Conservation (phyloP, 2,329 filamentous ascomycete species). For the Xylaria polymorpha region DNA sequence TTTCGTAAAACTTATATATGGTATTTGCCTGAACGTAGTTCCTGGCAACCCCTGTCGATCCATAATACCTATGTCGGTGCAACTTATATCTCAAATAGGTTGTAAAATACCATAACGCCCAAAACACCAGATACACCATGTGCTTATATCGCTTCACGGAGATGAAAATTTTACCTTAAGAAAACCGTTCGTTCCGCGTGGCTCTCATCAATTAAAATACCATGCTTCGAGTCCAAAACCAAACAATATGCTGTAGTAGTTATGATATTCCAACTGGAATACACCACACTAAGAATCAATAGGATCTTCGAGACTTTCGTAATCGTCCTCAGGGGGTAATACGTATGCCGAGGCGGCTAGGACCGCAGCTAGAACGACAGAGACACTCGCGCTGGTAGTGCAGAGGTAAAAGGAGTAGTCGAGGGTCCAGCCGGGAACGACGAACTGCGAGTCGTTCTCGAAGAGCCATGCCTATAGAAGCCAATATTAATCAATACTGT, state of each 20-base stretch:
- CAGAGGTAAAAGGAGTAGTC: conserved; percentile 83
- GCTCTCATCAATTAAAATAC: not conserved
- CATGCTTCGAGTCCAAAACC: not conserved
- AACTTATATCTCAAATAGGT: not conserved
- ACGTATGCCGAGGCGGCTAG: conserved; percentile 75
- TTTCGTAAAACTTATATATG: conserved; percentile 12
- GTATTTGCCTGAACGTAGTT: conserved; percentile 2
- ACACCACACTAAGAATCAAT: conserved; percentile 51
- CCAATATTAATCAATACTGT: not conserved
- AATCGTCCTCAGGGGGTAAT: conserved; percentile 84
- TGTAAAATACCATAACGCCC: conserved; percentile 1
- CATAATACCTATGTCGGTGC: conserved; percentile 1
- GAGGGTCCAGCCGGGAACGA: conserved; percentile 80
- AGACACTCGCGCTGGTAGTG: conserved; percentile 65
- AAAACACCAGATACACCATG: conserved; percentile 11
- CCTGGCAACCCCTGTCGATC: not conserved
- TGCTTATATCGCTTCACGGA: conserved; percentile 13
- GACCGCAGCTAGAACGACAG: conserved; percentile 64
- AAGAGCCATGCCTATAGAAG: conserved; percentile 78
- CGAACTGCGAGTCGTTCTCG: conserved; percentile 85
- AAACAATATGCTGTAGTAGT: not conserved
- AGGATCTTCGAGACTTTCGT: conserved; percentile 73
- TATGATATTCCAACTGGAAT: not conserved
- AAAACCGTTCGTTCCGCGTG: not conserved
- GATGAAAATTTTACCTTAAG: not conserved